phyloP scores from a whole-genome alignment of 2,329 filamentous ascomycete species.

The Hymenoscyphus albidus region DNA sequence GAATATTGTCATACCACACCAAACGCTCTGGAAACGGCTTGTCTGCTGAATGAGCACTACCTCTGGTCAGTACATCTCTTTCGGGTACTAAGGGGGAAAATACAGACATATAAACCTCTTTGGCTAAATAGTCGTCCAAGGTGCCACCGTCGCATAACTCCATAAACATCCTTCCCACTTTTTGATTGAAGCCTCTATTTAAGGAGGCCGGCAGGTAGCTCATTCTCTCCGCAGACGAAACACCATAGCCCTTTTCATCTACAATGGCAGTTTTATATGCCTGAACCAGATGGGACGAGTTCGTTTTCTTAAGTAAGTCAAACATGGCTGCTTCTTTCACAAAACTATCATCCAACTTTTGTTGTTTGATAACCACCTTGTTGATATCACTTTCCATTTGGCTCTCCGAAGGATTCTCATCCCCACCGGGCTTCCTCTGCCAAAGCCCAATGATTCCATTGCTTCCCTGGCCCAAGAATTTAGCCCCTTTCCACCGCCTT shows the following conservation, averaged over 20 bases:
- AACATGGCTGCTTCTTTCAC: neutral
- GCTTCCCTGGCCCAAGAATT: neutral
- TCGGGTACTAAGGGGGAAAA: neutral
- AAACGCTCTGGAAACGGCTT: neutral
- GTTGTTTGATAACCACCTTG: conserved; percentile 2
- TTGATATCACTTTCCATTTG: neutral
- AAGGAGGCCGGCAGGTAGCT: neutral
- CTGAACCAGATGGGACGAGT: neutral
- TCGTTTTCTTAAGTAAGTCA: neutral
- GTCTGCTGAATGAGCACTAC: neutral
- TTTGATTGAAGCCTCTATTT: too few relatives aligned
- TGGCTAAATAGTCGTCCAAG: neutral
- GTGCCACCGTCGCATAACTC: neutral
- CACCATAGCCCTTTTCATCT: neutral
- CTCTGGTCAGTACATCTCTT: neutral
- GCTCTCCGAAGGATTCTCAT: neutral
- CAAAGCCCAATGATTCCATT: conserved; percentile 3
- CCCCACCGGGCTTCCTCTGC: neutral
- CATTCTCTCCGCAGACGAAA: neutral
- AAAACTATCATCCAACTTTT: neutral
- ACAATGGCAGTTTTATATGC: neutral
- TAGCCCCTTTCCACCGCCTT: neutral
- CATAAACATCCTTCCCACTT: conserved; percentile 2
- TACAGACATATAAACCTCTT: neutral
- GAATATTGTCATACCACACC: neutral